A percentile compares a stretch with the other conserved stretches of the same genome.
phyloP scores from a whole-genome alignment of 2,329 filamentous ascomycete species.

The Cladosporium halotolerans region DNA sequence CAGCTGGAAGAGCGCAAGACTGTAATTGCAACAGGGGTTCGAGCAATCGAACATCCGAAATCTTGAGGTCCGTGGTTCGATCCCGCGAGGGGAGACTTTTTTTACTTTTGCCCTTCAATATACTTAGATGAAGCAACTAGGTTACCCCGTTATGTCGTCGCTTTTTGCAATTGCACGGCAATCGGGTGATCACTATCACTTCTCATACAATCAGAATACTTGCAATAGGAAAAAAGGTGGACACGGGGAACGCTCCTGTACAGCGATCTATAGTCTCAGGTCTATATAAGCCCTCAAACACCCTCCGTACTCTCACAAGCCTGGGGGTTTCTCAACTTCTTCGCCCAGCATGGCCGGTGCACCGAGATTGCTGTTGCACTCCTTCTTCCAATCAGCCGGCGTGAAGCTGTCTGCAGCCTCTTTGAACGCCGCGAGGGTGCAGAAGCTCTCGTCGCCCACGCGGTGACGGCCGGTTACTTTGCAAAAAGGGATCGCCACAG shows the following conservation, averaged over 20 bases:
- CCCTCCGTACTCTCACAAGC: conserved; percentile 1
- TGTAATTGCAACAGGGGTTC: conserved; percentile 1
- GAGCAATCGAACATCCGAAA: neutral
- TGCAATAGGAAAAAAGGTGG: too few relatives aligned
- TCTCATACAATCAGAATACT: too few relatives aligned
- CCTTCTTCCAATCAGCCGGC: conserved; percentile 67
- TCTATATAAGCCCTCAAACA: too few relatives aligned
- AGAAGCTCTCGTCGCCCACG: conserved; percentile 79
- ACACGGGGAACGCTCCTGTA: too few relatives aligned
- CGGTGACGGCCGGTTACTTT: conserved; percentile 71
- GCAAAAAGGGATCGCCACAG: conserved; percentile 79
- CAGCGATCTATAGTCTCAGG: too few relatives aligned
- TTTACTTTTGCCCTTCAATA: neutral
- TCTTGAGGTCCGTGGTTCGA: conserved; percentile 11
- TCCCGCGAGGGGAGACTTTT: conserved; percentile 9
- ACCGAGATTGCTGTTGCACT: conserved; percentile 55
- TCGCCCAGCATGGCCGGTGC: conserved; percentile 33
- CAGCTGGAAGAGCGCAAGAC: conserved; percentile 12
- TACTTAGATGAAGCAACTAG: too few relatives aligned
- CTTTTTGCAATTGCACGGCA: too few relatives aligned
- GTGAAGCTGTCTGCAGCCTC: conserved; percentile 85
- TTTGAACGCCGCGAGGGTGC: conserved; percentile 90
- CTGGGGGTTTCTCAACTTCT: conserved; percentile 14
- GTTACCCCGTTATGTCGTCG: too few relatives aligned
- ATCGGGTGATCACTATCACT: too few relatives aligned